Evolutionary conservation across 306 rosid genomes (phyloP), one percentile per base, ranked within the genome.

Genomic region (Cyamopsis tetragonoloba): DNA sequence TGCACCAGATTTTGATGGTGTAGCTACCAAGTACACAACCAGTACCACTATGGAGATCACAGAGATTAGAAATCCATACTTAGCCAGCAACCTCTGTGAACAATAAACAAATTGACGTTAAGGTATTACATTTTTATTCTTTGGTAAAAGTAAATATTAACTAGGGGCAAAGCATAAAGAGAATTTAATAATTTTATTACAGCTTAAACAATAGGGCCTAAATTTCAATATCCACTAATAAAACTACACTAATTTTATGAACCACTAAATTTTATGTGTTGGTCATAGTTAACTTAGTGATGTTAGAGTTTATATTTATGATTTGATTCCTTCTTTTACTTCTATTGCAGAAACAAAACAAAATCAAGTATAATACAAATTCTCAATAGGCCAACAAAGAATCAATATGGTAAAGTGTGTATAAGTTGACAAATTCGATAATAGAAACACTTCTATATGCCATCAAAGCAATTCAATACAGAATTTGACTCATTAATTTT

Each of bases 1-100:
- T 11, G 82, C 73, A 34, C 86, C 14, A 3, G 99, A 90, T 82
- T 90, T 93, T 10, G 97, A 88, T 63, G 99, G 99, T 14, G 86
- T 30, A 3, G 80, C 86, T 19, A 93, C 77, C 77, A 89, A 83
- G 80, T 70, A 90, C 30, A 93, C 76, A 60, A 93, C 90, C 79
- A 86, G 55, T 56, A 77, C 87, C 31, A 93, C 31, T 1, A 93
- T 79, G 80, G 97, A 81, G 44, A 88, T 26, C 72, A 93, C 99
- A 2, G 97, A 88, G 71, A 90, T 61, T 54, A 93, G 83, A 77
- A 96, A 83, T 37, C 99, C 99, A 42, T 90, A 90, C 79, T 93
- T 90, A 44, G 87, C 90, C 71, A 90, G 82, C 82, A 90, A 66
- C 66, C 85, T 90, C 99, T 93, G 99, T 72, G 28, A 23, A 77